Evolutionary conservation across 2,329 filamentous ascomycete genomes (phyloP).

Genomic region (Sclerotiophoma versabilis): DNA sequence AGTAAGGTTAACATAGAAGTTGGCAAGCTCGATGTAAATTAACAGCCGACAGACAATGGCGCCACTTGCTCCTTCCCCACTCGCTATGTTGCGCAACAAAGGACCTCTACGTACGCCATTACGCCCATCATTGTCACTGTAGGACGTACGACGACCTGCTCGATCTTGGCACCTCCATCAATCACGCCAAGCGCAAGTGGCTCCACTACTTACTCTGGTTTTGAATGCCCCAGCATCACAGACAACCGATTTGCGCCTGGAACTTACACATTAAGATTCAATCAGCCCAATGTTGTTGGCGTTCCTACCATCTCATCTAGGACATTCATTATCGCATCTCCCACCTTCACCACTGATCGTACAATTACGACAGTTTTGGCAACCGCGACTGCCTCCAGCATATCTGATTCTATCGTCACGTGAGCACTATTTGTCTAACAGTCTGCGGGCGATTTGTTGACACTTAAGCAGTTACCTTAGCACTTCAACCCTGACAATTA

Average conservation of each 20-base stretch:
- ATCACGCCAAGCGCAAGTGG: constrained; percentile 16
- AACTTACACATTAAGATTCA: constrained; percentile 26
- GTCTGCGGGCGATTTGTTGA: background rate
- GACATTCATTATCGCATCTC: constrained; percentile 22
- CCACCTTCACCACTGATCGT: constrained; percentile 17
- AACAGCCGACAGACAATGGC: constrained; percentile 15
- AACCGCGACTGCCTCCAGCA: constrained; percentile 11
- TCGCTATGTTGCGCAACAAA: constrained; percentile 14
- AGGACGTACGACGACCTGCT: constrained; percentile 22
- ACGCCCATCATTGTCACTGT: constrained; percentile 25
- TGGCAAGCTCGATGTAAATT: background rate
- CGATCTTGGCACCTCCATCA: constrained; percentile 19
- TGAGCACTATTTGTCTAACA: background rate
- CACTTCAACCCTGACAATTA: constrained; percentile 16
- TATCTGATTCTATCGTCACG: constrained; percentile 14
- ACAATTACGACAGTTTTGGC: constrained; percentile 9
- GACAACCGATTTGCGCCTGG: constrained; percentile 24
- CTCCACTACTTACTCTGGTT: constrained; percentile 23
- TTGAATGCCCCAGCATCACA: constrained; percentile 23
- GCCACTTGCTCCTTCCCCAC: constrained; percentile 26
- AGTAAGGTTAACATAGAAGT: background rate
- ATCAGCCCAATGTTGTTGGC: constrained; percentile 18
- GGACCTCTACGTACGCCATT: constrained; percentile 25
- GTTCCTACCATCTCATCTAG: constrained; percentile 19
- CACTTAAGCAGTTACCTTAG: background rate